Evolutionary conservation across 257 asterid genomes (phyloP).

Genomic region (Galeopsis tetrahit): DNA sequence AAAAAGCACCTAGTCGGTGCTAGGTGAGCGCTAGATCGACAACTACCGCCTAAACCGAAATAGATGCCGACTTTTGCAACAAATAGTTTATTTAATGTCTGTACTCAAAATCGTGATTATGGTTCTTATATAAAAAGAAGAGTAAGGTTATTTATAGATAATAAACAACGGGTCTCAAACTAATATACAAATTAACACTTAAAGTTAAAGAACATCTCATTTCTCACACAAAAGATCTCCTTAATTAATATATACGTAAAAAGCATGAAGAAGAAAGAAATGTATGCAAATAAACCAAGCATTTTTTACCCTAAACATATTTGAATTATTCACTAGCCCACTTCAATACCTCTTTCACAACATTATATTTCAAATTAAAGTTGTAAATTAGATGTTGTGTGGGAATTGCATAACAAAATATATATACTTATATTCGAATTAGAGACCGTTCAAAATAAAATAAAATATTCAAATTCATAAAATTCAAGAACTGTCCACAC

Average conservation of each 20-base stretch:
- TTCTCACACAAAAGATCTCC: no score
- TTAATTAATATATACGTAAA: background rate
- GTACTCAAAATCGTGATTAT: background rate
- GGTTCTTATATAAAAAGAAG: background rate
- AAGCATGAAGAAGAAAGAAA: background rate
- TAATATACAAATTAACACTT: no score
- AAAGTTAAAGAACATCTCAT: no score
- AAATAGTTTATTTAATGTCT: no score
- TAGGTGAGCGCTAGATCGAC: no score
- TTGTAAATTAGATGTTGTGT: background rate
- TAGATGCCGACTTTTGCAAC: no score
- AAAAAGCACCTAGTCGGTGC: no score
- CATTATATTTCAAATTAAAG: background rate
- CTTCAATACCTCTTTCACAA: background rate
- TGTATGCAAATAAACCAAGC: background rate
- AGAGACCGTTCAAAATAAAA: background rate
- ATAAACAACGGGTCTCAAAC: no score
- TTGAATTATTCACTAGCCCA: background rate
- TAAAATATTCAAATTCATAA: no score
- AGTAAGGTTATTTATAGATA: background rate
- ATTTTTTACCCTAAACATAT: no score
- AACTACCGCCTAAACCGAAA: no score
- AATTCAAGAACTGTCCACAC: background rate
- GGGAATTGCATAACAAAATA: no score
- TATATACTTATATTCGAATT: background rate